These are phyloP conservation scores for Magnaporthales sp. DNA, from an alignment of 2,329 filamentous ascomycete species.

Conservation along the genomic window DNA sequence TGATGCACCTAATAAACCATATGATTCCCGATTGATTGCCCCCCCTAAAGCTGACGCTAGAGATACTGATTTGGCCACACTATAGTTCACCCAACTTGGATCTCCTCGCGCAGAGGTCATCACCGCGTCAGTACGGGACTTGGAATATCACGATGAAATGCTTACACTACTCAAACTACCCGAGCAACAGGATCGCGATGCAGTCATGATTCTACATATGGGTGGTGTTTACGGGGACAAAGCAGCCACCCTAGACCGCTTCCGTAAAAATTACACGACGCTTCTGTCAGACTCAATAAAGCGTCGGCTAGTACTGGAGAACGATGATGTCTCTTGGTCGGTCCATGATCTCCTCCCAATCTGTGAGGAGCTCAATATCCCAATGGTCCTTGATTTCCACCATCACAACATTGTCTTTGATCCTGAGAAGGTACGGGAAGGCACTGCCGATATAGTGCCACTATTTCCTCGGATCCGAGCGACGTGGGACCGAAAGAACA, in stretches of 20 bases:
- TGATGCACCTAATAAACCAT: conserved; percentile 3
- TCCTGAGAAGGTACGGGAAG: conserved; percentile 62
- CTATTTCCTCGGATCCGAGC: conserved; percentile 70
- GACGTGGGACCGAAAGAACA: conserved; percentile 77
- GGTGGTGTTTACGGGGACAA: conserved; percentile 89
- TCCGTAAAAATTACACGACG: conserved; percentile 62
- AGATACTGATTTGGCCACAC: not conserved
- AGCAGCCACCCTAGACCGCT: conserved; percentile 65
- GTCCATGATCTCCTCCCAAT: conserved; percentile 84
- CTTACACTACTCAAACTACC: conserved; percentile 69
- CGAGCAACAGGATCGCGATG: conserved; percentile 70
- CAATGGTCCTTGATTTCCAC: conserved; percentile 85
- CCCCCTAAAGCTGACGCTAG: conserved; percentile 6
- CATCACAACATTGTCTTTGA: conserved; percentile 95
- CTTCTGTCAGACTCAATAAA: conserved; percentile 64
- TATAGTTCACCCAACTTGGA: conserved; percentile 77
- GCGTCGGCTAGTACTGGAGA: conserved; percentile 77
- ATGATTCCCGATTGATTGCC: not conserved
- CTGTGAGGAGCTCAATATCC: conserved; percentile 91
- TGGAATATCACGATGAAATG: conserved; percentile 84
- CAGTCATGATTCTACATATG: conserved; percentile 92
- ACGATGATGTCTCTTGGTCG: conserved; percentile 89
- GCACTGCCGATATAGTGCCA: conserved; percentile 69
- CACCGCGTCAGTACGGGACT: conserved; percentile 65
- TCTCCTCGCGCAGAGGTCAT: conserved; percentile 75